A percentile compares a stretch with the other conserved stretches of the same genome.
phyloP scores from a whole-genome alignment of 176 grass and related monocot genomes.

The Bothriochloa decipiens region DNA sequence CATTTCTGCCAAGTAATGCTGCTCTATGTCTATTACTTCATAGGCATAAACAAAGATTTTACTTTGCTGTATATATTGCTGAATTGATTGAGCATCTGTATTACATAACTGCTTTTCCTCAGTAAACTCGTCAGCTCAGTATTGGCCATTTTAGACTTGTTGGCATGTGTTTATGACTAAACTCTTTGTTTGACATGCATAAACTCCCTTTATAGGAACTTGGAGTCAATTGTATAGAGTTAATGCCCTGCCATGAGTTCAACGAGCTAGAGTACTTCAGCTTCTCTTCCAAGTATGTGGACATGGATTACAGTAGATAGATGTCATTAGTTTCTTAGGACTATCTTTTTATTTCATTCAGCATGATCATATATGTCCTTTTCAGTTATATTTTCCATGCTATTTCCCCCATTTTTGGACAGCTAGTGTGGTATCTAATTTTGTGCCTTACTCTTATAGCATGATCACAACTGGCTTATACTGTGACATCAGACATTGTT shows the following conservation, averaged over 20 bases:
- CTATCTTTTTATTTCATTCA: neutral
- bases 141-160: neutral
- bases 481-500: conserved; percentile 1
- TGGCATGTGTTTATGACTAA: conserved; percentile 5
- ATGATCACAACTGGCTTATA: conserved; percentile 5
- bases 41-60: conserved; percentile 13
- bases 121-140: neutral
- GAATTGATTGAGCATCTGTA: conserved; percentile 12
- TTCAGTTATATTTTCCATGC: neutral
- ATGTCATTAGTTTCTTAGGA: conserved; percentile 3
- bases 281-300: conserved; percentile 69
- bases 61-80: neutral
- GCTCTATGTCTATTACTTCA: conserved; percentile 2
- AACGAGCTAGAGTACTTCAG: conserved; percentile 90
- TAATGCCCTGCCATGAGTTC: conserved; percentile 98
- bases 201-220: conserved; percentile 64
- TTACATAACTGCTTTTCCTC: neutral
- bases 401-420: neutral
- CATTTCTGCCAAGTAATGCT: conserved; percentile 8
- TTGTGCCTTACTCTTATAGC: neutral
- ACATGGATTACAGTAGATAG: conserved; percentile 8
- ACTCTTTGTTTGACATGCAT: conserved; percentile 36
- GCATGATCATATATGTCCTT: neutral
- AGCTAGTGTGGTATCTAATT: conserved; percentile 6
- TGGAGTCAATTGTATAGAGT: conserved; percentile 92